Percentiles rank a stretch among this genome's conserved stretches.
phyloP scores from a whole-genome alignment of 2,329 filamentous ascomycete species.

The Ascochyta rabiei region DNA sequence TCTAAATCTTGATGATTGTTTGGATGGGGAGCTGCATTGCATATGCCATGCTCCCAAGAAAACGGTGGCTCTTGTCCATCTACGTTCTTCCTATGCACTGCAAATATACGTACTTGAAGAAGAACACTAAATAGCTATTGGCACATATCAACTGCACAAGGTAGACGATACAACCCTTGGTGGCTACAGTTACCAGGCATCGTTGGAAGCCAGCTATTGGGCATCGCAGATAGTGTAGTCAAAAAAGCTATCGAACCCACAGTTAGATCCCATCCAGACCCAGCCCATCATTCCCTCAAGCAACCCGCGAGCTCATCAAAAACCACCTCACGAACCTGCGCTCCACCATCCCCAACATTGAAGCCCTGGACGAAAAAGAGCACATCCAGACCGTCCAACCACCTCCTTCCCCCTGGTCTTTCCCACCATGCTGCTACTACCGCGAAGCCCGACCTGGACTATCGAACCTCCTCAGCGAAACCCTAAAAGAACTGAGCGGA shows the following conservation, averaged over 20 bases:
- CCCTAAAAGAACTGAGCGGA: neutral
- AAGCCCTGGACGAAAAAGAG: neutral
- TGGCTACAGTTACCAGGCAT: neutral
- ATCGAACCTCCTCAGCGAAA: neutral
- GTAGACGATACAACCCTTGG: neutral
- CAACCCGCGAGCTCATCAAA: neutral
- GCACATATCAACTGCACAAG: neutral
- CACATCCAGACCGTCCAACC: neutral
- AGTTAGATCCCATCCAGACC: too few relatives aligned
- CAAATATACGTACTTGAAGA: neutral
- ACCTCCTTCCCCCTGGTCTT: neutral
- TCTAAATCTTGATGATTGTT: neutral
- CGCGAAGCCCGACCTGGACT: neutral
- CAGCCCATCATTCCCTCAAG: neutral
- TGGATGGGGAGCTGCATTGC: neutral
- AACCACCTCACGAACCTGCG: neutral
- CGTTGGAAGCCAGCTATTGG: neutral
- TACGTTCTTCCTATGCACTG: neutral
- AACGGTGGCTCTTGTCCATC: neutral
- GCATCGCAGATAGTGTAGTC: neutral
- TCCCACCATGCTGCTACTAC: neutral
- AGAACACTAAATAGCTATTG: neutral
- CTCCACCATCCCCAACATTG: neutral
- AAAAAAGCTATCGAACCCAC: neutral
- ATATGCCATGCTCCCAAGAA: slow-evolving; percentile 1